Percentiles rank a stretch among this genome's conserved stretches.
phyloP scores from a whole-genome alignment of 345 rosid genomes.

The Salix koriyanagi region DNA sequence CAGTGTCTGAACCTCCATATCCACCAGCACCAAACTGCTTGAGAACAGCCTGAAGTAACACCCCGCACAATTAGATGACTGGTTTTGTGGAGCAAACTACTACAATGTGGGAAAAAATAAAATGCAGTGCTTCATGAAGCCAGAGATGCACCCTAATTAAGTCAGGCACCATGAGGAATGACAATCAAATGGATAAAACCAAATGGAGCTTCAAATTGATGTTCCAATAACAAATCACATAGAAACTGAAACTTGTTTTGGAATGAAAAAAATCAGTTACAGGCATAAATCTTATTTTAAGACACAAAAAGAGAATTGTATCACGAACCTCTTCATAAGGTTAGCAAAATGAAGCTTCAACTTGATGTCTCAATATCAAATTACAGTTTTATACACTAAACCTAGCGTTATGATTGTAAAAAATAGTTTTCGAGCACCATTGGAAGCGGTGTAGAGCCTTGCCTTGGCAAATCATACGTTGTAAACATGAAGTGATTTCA shows the following conservation, averaged over 20 bases:
- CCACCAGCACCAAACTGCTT: conserved; percentile 91
- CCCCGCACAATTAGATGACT: neutral
- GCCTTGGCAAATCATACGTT: neutral
- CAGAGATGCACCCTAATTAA: neutral
- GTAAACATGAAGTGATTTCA: neutral
- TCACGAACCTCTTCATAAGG: neutral
- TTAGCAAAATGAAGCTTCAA: conserved; percentile 5
- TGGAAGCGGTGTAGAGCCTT: neutral
- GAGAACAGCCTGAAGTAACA: conserved; percentile 66
- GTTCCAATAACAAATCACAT: neutral
- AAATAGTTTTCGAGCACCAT: neutral
- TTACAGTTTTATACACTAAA: neutral
- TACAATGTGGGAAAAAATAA: neutral
- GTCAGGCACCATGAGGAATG: conserved; percentile 4
- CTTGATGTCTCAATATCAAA: neutral
- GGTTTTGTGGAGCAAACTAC: neutral
- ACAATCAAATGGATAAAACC: neutral
- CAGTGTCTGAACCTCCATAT: conserved; percentile 69
- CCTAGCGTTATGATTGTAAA: neutral
- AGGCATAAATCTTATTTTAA: neutral
- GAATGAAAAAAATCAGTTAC: neutral
- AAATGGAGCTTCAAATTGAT: neutral
- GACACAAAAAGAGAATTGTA: neutral
- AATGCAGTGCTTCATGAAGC: neutral
- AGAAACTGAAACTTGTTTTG: neutral